Evolutionary conservation across 1,139 yeast genomes (phyloP).

Genomic region (Sugiyamaella sp.): DNA sequence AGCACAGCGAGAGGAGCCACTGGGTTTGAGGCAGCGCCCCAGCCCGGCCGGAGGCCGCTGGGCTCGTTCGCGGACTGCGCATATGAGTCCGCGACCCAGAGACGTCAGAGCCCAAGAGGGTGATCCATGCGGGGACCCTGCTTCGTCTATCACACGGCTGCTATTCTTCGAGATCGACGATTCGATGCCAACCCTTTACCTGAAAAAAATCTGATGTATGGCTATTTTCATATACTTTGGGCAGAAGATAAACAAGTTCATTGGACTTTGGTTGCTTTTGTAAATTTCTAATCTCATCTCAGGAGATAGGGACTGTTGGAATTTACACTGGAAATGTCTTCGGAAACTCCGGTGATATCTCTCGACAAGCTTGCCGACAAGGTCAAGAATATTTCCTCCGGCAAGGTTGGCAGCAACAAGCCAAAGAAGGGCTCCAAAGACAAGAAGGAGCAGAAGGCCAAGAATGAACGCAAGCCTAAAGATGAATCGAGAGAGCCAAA

Average conservation of each 20-base stretch:
- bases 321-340: constrained; percentile 10
- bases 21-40: too few relatives aligned
- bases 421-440: constrained; percentile 13
- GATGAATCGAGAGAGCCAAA: too few relatives aligned
- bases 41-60: too few relatives aligned
- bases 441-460: constrained; percentile 25
- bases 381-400: constrained; percentile 28
- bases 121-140: too few relatives aligned
- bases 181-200: constrained; percentile 16
- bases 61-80: too few relatives aligned
- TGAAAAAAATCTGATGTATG: constrained; percentile 10
- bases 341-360: constrained; percentile 23
- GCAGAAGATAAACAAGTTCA: constrained; percentile 1
- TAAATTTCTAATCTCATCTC: not conserved
- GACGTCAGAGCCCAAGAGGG: too few relatives aligned
- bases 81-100: too few relatives aligned
- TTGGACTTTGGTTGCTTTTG: not conserved
- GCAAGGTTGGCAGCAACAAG: constrained; percentile 14
- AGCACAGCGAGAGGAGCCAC: too few relatives aligned
- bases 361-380: constrained; percentile 28
- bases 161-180: not conserved
- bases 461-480: not conserved
- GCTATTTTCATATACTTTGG: not conserved
- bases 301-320: not conserved
- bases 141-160: constrained; percentile 4